Conservation (phyloP, 495 filamentous ascomycete genomes). For the Emericellopsis terricola region DNA sequence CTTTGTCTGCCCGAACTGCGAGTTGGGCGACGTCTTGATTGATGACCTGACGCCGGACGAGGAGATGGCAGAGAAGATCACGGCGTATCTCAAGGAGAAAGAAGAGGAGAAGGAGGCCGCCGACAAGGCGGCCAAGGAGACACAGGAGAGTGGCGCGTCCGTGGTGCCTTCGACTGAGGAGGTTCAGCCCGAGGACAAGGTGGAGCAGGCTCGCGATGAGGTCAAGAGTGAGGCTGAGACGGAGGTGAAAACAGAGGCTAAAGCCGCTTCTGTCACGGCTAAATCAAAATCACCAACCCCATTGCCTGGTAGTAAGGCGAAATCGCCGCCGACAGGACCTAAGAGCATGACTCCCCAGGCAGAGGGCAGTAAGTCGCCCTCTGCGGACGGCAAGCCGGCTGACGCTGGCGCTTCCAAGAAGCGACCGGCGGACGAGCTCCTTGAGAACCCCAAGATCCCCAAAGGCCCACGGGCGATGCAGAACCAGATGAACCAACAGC, state of each 20-base stretch:
- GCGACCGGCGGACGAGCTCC: slow-evolving; percentile 58
- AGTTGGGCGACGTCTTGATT: slow-evolving; percentile 75
- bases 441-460: slow-evolving; percentile 44
- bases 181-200: not conserved
- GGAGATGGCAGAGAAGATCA: slow-evolving; percentile 57
- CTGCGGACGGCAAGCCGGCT: slow-evolving; percentile 18
- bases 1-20: slow-evolving; percentile 84
- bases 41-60: slow-evolving; percentile 77
- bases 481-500: slow-evolving; percentile 20
- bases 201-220: too few relatives aligned
- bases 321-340: slow-evolving; percentile 9
- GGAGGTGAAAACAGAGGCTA: slow-evolving; percentile 2
- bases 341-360: slow-evolving; percentile 3
- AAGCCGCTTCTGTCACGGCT: slow-evolving; percentile 1
- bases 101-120: slow-evolving; percentile 7
- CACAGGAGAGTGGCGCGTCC: slow-evolving; percentile 6
- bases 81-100: slow-evolving; percentile 56
- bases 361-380: slow-evolving; percentile 11
- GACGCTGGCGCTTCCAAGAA: slow-evolving; percentile 43
- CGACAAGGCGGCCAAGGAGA: slow-evolving; percentile 8
- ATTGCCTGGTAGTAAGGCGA: slow-evolving; percentile 5
- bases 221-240: slow-evolving; percentile 4
- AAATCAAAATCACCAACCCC: slow-evolving; percentile 21
- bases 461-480: slow-evolving; percentile 43
- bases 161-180: slow-evolving; percentile 3